Conservation (phyloP, 768 basidiomycete genomes). For the Phanerochaete sordida region DNA sequence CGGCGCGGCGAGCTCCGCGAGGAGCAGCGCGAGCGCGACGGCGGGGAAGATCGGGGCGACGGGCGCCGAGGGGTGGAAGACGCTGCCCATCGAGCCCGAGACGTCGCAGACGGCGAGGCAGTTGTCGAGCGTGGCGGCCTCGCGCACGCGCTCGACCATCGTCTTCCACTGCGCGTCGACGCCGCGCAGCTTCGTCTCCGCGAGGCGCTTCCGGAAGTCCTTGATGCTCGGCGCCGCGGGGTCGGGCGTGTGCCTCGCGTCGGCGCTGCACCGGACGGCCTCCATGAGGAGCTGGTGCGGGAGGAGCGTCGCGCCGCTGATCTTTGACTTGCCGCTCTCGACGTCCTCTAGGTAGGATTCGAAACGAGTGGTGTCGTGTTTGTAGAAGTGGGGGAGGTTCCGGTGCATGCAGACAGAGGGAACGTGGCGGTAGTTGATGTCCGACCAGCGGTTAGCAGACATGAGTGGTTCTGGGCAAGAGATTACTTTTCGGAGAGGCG, state of each 20-base stretch:
- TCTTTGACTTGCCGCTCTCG: constrained; percentile 47
- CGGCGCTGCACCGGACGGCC: constrained; percentile 18
- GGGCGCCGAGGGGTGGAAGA: constrained; percentile 1
- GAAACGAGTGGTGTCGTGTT: constrained; percentile 59
- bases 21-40: constrained; percentile 56
- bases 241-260: background rate
- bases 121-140: constrained; percentile 55
- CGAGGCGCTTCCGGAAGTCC: constrained; percentile 29
- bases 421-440: constrained; percentile 57
- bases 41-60: constrained; percentile 56
- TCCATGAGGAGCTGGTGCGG: constrained; percentile 58
- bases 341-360: constrained; percentile 53
- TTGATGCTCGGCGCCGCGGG: constrained; percentile 15
- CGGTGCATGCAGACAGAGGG: constrained; percentile 59
- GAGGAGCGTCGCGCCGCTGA: constrained; percentile 65
- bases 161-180: constrained; percentile 67
- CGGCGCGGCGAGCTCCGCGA: constrained; percentile 56
- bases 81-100: constrained; percentile 64
- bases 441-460: constrained; percentile 53
- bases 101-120: constrained; percentile 71
- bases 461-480: constrained; percentile 59
- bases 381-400: constrained; percentile 51
- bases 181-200: constrained; percentile 38
- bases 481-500: constrained; percentile 45
- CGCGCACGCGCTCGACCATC: constrained; percentile 49